Evolutionary conservation across 352 stramenopile species (phyloP).

Genomic region (Globisporangium cederbergense): DNA sequence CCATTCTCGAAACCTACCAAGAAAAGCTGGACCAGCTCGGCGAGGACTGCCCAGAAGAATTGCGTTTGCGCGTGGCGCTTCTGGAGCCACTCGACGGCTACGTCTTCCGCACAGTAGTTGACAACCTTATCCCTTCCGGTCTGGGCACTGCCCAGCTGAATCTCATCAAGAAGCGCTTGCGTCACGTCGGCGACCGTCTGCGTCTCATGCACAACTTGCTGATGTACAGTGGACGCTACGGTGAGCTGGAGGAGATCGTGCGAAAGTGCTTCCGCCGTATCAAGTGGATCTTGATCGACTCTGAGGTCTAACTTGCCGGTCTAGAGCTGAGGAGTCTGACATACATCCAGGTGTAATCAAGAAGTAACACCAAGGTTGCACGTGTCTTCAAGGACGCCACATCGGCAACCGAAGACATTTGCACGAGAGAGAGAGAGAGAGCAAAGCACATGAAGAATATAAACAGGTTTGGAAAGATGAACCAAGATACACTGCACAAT

Average conservation of each 20-base stretch:
- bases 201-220: constrained; percentile 89
- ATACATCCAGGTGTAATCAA: background rate
- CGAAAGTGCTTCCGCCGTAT: constrained; percentile 90
- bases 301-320: constrained; percentile 59
- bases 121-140: constrained; percentile 78
- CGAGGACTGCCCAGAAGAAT: constrained; percentile 57
- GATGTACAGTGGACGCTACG: constrained; percentile 84
- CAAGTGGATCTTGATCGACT: constrained; percentile 91
- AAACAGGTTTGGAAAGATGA: background rate
- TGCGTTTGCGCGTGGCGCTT: constrained; percentile 66
- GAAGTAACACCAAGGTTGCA: background rate
- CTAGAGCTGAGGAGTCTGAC: background rate
- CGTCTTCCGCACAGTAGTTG: constrained; percentile 84
- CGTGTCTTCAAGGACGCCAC: background rate
- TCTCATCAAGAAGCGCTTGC: constrained; percentile 87
- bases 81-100: constrained; percentile 80
- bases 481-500: constrained; percentile 5
- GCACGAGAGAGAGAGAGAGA: constrained; percentile 1
- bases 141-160: constrained; percentile 84
- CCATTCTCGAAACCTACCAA: constrained; percentile 66
- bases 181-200: constrained; percentile 80
- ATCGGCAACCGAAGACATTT: background rate
- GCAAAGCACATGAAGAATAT: constrained; percentile 1
- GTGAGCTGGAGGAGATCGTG: constrained; percentile 84
- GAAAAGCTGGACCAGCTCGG: constrained; percentile 67